Base-by-base conservation (phyloP, 176 grass and related monocot species). In the Oryza nivara region DNA sequence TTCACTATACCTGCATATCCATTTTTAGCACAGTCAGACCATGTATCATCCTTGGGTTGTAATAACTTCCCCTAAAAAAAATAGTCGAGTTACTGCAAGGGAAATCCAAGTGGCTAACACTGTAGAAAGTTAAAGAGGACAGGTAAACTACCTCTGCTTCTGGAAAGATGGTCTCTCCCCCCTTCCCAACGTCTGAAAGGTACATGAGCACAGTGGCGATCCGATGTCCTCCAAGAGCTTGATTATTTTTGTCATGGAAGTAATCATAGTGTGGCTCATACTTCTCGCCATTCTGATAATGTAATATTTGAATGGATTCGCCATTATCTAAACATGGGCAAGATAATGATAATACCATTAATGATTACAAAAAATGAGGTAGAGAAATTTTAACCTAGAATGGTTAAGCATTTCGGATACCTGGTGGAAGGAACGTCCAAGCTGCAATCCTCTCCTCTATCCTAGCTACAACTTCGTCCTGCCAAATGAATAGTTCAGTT, bases 191-290 rank as follows among this genome's bases (percentile, higher is more conserved):
- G 73, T 93, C 67, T 72, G 92, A 97, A 75, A 97, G 75, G 79
- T 97, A 97, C 91, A 97, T 95, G 44, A 97, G 83, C 61, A 97
- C 90, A 70, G 95, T 97, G 6, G 89, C 89, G 23, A 97, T 86
- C 40, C 95, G 89, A 79, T 97, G 92, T 3, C 92, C 95, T n/a
- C 95, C 95, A 2, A 93, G 90, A 56, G 85, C 86, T 89, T 91
- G 88, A 88, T 93, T 97, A 63, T 84, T 89, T 88, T 95, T 91
- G 76, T 97, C 92, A 63, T 93, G 89, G 71, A 97, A 97, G 84
- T 87, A 97, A 87, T 97, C 92, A 70, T 80, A 91, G 85, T 97
- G 95, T 15, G 92, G 88, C 66, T 97, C 92, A 58, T 95, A 97
- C 76, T 97, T 97, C 80, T 97, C 74, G 46, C 95, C 95, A 74